A percentile compares a stretch with the other conserved stretches of the same genome.
These are phyloP conservation scores for Falciphora oryzae DNA, from an alignment of 2,329 filamentous ascomycete genomes.

Conservation along the genomic window DNA sequence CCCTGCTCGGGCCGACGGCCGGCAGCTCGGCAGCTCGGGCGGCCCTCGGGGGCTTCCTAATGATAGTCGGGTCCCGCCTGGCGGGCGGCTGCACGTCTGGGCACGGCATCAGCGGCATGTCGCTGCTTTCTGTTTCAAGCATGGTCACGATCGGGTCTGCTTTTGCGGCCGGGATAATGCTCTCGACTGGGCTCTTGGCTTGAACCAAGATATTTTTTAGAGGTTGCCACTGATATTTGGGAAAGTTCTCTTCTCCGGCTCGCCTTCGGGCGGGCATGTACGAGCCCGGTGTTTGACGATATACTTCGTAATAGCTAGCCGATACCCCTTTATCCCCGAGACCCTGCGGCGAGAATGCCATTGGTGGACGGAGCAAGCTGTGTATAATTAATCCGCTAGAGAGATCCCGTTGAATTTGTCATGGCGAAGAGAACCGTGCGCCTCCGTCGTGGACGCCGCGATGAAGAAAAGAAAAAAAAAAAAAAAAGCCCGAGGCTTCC, in stretches of 20 bases:
- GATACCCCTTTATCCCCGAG: too few relatives aligned
- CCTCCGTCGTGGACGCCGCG: too few relatives aligned
- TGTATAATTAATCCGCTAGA: background rate
- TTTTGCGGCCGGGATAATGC: slow-evolving; percentile 43
- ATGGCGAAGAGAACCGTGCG: too few relatives aligned
- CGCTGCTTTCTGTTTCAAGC: slow-evolving; percentile 56
- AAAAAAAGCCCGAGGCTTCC: background rate
- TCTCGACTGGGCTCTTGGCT: slow-evolving; percentile 2
- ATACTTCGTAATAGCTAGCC: too few relatives aligned
- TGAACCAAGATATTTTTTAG: background rate
- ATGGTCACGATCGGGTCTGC: slow-evolving; percentile 53
- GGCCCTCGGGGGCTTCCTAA: slow-evolving; percentile 47
- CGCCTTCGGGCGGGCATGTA: too few relatives aligned
- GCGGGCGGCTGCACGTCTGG: slow-evolving; percentile 64
- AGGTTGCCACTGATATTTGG: too few relatives aligned
- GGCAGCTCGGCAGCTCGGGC: slow-evolving; percentile 33
- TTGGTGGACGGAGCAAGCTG: background rate
- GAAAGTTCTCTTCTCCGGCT: too few relatives aligned
- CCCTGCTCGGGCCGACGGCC: slow-evolving; percentile 19
- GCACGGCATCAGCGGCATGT: slow-evolving; percentile 63
- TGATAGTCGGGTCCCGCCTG: slow-evolving; percentile 55
- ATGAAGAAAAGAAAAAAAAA: background rate
- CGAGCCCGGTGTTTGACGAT: too few relatives aligned
- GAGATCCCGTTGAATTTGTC: background rate
- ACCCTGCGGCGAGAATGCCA: background rate